Evolutionary conservation across 2,329 filamentous ascomycete genomes (phyloP), one percentile per base, ranked within the genome.

Genomic region (Dactylella cylindrospora): DNA sequence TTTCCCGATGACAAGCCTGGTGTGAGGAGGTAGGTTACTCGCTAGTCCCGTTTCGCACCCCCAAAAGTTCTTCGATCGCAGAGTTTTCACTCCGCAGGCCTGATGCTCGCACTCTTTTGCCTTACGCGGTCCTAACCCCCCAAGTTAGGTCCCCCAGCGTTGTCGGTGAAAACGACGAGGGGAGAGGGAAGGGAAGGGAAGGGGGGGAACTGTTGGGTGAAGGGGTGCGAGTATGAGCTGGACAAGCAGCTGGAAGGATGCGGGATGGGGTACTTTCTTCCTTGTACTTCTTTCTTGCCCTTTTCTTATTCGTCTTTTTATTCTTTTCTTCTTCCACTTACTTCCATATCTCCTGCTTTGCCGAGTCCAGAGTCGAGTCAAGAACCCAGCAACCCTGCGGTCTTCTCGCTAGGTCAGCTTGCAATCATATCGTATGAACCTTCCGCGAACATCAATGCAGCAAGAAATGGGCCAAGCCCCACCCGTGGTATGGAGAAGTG

Each of bases 391-490:
- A n/a, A n/a, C n/a, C n/a, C n/a, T n/a, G n/a, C n/a, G n/a, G n/a
- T n/a, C n/a, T n/a, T n/a, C n/a, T n/a, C n/a, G 29, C 23, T 23
- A 15, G n/a, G 28, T 31, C 20, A n/a, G n/a, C 23, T 43, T 26
- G 26, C 28, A 45, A 17, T 26, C 19, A 10, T 46, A 4, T 13
- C 23, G 26, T 10, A 33, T 39, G 46, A 41, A 57, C 52, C 55
- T 61, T 61, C 55, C 55, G 55, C 29, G 47, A 61, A 49, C 55
- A 61, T 61, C 55, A 43, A 35, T 41, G 40, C 26, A 20, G 31
- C 31, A 31, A n/a, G n/a, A n/a, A n/a, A n/a, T 31, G 33, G 22
- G 39, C 51, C 43, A 40, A 53, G 46, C 55, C 55, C 55, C 54
- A 60, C 54, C 47, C 39, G 43, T 28, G 26, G 23, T 22, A 19